A percentile compares a stretch with the other conserved stretches of the same genome.
phyloP scores from a whole-genome alignment of 2,329 filamentous ascomycete genomes.

The Alternaria arbusti region DNA sequence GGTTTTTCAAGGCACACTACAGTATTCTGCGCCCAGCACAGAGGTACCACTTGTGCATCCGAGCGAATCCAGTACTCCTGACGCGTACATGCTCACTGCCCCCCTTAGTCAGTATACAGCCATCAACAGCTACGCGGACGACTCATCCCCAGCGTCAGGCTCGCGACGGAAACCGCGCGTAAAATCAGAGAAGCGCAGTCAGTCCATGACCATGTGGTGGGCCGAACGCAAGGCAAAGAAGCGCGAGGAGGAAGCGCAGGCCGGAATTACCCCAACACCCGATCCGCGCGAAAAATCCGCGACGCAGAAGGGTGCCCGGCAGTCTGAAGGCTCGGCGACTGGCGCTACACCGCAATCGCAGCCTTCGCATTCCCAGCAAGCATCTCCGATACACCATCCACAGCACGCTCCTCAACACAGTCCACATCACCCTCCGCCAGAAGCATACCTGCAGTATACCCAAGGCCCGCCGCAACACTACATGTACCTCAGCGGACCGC shows the following conservation, averaged over 20 bases:
- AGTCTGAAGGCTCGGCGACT: slow-evolving; percentile 24
- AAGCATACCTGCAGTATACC: slow-evolving; percentile 25
- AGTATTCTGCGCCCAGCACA: slow-evolving; percentile 27
- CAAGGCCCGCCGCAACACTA: slow-evolving; percentile 27
- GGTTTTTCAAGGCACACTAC: slow-evolving; percentile 45
- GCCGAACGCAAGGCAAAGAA: slow-evolving; percentile 51
- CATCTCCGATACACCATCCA: slow-evolving; percentile 22
- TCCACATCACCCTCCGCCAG: slow-evolving; percentile 25
- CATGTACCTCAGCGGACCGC: slow-evolving; percentile 24
- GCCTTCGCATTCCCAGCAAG: slow-evolving; percentile 22
- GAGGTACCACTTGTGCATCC: slow-evolving; percentile 27
- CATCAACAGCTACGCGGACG: slow-evolving; percentile 34
- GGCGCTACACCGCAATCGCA: slow-evolving; percentile 25
- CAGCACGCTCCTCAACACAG: slow-evolving; percentile 18
- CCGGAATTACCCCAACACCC: slow-evolving; percentile 27
- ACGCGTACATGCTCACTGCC: slow-evolving; percentile 45
- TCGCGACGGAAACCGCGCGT: slow-evolving; percentile 47
- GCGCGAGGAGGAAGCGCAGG: slow-evolving; percentile 42
- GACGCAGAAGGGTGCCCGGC: slow-evolving; percentile 28
- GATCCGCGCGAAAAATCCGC: slow-evolving; percentile 34
- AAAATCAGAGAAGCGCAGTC: slow-evolving; percentile 53
- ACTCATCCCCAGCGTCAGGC: slow-evolving; percentile 31
- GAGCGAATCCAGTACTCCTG: slow-evolving; percentile 35
- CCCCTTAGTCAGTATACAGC: slow-evolving; percentile 43
- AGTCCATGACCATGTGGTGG: slow-evolving; percentile 57